Evolutionary conservation across 805 yeast genomes (phyloP), one percentile per base, ranked within the genome.

Genomic region (Yamadazyma kitorensis): DNA sequence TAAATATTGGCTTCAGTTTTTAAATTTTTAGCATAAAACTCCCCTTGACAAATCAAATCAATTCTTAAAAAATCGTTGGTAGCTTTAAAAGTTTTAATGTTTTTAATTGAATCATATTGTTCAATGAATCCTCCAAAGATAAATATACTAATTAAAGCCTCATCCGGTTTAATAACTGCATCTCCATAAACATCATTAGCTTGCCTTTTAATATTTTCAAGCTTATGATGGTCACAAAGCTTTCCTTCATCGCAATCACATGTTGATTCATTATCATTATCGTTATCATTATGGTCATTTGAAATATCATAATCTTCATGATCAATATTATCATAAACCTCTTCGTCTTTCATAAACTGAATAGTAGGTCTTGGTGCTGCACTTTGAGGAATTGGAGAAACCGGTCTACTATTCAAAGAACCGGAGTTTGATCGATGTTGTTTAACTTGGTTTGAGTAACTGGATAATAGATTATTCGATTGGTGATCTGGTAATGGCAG

Each of bases 71-170:
- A 49, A 18, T 60, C 68, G 34, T 56, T 50, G 2, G 61, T 40
- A 0, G 72, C 65, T 9, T 34, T 41, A 32, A 65, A 64, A 5
- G 15, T 26, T 17, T 45, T 41, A 15, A 34, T 31, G 14, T 52
- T 57, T n/a, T 39, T 30, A 4, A 31, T 40, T 11, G 37, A 43
- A 2, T 20, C 26, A 9, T 20, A 24, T 4, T 25, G 14, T 9
- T 17, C 25, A 6, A 39, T 37, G 36, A 66, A 67, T 3, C 73
- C 73, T 3, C 72, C 73, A 48, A 64, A 66, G 10, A 61, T 44
- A 40, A 56, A 64, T 0, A 67, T 52, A 11, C 59, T 44, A 1
- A 61, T 47, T 4, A 55, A 45, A 8, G 44, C 31, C 4, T 50
- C 42, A 4, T 49, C 51, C 2, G 52, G 36, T 27, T 51, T 33